Evolutionary conservation across 805 yeast species (phyloP).

Genomic region (Candida koratica): DNA sequence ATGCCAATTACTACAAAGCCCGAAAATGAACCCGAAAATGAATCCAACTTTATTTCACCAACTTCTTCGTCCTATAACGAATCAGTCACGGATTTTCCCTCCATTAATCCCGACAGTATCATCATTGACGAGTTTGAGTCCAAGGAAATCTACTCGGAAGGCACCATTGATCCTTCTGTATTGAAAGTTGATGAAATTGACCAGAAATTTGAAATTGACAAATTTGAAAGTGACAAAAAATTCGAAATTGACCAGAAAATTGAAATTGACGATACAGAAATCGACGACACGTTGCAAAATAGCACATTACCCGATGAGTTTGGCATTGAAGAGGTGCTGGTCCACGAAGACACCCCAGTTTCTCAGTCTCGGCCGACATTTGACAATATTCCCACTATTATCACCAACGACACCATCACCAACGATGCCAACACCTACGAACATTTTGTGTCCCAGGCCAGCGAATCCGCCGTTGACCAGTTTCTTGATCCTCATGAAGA

Average conservation of each 20-base stretch:
- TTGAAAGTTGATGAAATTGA: constrained; percentile 26
- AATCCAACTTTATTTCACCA: constrained; percentile 11
- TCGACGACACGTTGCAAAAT: constrained; percentile 2
- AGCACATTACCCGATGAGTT: constrained; percentile 18
- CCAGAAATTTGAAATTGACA: constrained; percentile 12
- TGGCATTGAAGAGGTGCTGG: constrained; percentile 23
- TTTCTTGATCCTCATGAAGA: constrained; percentile 4
- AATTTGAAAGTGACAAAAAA: too few relatives aligned
- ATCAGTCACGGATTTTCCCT: constrained; percentile 8
- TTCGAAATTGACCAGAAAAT: neutral
- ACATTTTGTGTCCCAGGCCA: constrained; percentile 2
- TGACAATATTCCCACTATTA: constrained; percentile 27
- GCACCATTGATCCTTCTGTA: constrained; percentile 21
- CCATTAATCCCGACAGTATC: constrained; percentile 10
- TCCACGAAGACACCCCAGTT: constrained; percentile 20
- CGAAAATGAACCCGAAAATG: neutral
- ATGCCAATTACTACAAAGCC: neutral
- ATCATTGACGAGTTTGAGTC: constrained; percentile 15
- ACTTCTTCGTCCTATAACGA: constrained; percentile 8
- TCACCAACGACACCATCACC: constrained; percentile 8
- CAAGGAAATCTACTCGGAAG: constrained; percentile 13
- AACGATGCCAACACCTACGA: neutral
- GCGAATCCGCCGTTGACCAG: constrained; percentile 1
- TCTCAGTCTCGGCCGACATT: constrained; percentile 29
- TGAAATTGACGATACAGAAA: constrained; percentile 6